phyloP scores from a whole-genome alignment of 2,329 filamentous ascomycete species.

The Zalaria sp. region DNA sequence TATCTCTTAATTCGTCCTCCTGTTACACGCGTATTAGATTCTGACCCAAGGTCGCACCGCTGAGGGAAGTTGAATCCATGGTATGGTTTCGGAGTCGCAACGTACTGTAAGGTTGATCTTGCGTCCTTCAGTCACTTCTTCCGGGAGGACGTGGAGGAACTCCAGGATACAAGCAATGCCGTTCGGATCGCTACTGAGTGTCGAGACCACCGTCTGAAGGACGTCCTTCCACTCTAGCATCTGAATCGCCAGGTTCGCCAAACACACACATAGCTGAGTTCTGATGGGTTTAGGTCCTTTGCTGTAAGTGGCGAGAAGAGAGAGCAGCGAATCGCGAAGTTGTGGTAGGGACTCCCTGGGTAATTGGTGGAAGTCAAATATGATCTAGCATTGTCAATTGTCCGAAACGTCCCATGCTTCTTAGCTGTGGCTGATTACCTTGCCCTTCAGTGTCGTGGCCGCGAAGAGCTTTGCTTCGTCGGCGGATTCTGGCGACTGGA shows the following conservation, averaged over 20 bases:
- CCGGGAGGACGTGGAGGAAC: conserved; percentile 89
- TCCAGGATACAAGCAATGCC: conserved; percentile 83
- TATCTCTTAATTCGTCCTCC: conserved; percentile 85
- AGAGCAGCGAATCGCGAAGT: conserved; percentile 71
- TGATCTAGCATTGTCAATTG: conserved; percentile 51
- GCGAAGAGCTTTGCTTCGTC: conserved; percentile 87
- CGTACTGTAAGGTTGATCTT: conserved; percentile 98
- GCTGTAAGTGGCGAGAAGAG: conserved; percentile 67
- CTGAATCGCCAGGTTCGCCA: conserved; percentile 90
- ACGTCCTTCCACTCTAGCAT: conserved; percentile 96
- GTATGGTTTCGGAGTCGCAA: conserved; percentile 37
- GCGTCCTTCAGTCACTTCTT: conserved; percentile 97
- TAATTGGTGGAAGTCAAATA: conserved; percentile 87
- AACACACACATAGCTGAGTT: conserved; percentile 85
- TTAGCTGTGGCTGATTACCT: conserved; percentile 43
- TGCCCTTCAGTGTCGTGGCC: conserved; percentile 92
- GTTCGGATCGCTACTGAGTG: conserved; percentile 61
- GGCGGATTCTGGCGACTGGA: conserved; percentile 63
- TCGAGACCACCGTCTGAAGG: conserved; percentile 62
- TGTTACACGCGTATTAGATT: conserved; percentile 35
- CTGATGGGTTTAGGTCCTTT: conserved; percentile 63
- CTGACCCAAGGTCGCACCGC: not conserved
- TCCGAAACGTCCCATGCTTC: conserved; percentile 4
- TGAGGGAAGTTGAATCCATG: too few relatives aligned
- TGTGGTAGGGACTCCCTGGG: conserved; percentile 58